Conservation (phyloP, 768 basidiomycete genomes). For the Kwoniella sp. region DNA sequence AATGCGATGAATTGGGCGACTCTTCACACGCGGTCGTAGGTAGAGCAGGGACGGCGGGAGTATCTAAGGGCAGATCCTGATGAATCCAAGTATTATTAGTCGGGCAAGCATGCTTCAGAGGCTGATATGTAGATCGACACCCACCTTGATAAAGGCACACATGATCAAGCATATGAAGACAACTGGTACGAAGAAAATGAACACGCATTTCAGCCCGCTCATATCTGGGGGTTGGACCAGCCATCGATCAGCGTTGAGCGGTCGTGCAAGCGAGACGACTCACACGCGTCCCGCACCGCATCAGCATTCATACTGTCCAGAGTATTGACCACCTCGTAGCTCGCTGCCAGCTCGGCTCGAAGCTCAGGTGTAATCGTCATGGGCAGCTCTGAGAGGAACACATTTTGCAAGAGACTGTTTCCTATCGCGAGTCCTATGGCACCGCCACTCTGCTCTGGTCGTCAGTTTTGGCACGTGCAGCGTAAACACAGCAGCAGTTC, state of each 20-base stretch:
- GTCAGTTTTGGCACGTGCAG: constrained; percentile 18
- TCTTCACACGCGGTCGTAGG: neutral
- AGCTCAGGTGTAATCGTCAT: constrained; percentile 15
- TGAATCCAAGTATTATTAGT: neutral
- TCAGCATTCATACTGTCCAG: neutral
- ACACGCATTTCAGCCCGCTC: constrained; percentile 37
- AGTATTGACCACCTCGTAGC: constrained; percentile 2
- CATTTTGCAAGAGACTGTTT: constrained; percentile 45
- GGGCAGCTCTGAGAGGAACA: constrained; percentile 35
- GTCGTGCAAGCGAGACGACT: neutral
- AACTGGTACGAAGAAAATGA: constrained; percentile 46
- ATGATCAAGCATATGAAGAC: constrained; percentile 37
- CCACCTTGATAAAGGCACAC: constrained; percentile 35
- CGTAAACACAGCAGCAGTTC: too few species aligned
- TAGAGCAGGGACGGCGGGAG: neutral
- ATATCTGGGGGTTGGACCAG: constrained; percentile 29
- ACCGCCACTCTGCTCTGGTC: constrained; percentile 33
- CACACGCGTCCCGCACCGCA: constrained; percentile 15
- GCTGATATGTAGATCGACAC: neutral
- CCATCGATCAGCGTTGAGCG: too few species aligned
- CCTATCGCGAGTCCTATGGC: constrained; percentile 47
- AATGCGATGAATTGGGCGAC: neutral
- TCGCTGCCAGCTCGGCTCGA: neutral
- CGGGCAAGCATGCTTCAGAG: neutral
- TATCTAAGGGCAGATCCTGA: neutral